phyloP scores from a whole-genome alignment of 169 alveolate species.

The Ichthyophthirius multifiliis region DNA sequence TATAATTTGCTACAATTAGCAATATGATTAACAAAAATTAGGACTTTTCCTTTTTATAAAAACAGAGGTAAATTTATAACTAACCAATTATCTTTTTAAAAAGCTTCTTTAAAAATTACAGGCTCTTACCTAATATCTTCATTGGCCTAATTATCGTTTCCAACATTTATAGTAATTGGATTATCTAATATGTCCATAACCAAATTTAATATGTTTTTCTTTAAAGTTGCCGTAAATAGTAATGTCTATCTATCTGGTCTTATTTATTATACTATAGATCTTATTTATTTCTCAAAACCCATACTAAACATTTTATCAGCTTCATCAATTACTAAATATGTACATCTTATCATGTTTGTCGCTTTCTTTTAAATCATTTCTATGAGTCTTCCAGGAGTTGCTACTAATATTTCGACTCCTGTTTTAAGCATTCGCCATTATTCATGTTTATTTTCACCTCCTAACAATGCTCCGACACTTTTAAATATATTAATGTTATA shows the following conservation, averaged over 20 bases:
- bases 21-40: conserved; percentile 52
- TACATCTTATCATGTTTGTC: conserved; percentile 62
- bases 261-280: conserved; percentile 46
- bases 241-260: conserved; percentile 66
- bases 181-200: conserved; percentile 54
- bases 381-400: conserved; percentile 81
- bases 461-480: conserved; percentile 50
- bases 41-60: conserved; percentile 40
- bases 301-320: conserved; percentile 80
- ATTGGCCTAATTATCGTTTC: conserved; percentile 45
- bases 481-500: background rate
- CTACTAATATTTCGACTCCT: conserved; percentile 90
- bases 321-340: conserved; percentile 80
- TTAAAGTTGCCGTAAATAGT: conserved; percentile 77
- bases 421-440: conserved; percentile 84
- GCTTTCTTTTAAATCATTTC: conserved; percentile 75
- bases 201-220: conserved; percentile 50
- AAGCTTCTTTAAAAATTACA: conserved; percentile 33
- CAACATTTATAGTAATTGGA: conserved; percentile 29
- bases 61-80: background rate
- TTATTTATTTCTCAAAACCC: conserved; percentile 78
- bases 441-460: conserved; percentile 55
- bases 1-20: background rate
- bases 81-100: conserved; percentile 46
- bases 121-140: conserved; percentile 50